Conservation (phyloP, 352 stramenopile species). For the Phytophthora sansomeana region DNA sequence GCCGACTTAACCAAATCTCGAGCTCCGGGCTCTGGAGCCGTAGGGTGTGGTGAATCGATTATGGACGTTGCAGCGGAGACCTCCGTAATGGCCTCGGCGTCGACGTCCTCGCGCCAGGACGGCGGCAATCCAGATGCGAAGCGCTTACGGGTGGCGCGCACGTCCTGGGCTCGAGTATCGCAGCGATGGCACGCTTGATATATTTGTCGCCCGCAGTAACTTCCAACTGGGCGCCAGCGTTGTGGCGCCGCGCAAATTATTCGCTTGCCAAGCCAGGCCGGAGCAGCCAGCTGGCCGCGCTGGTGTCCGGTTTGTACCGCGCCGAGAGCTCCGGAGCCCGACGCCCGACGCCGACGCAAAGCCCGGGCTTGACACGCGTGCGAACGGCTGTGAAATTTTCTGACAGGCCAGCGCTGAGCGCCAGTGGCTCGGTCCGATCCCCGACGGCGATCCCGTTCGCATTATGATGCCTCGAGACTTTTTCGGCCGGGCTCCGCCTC, state of each 20-base stretch:
- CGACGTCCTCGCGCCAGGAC: neutral
- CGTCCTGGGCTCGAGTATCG: constrained; percentile 7
- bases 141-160: neutral
- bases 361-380: constrained; percentile 11
- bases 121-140: neutral
- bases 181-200: constrained; percentile 33
- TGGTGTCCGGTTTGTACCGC: constrained; percentile 26
- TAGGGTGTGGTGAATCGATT: neutral
- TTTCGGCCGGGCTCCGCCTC: constrained; percentile 20
- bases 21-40: constrained; percentile 1
- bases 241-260: constrained; percentile 8
- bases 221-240: neutral
- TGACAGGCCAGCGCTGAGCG: constrained; percentile 10
- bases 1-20: constrained; percentile 33
- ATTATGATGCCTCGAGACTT: constrained; percentile 21
- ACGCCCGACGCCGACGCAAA: neutral
- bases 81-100: neutral
- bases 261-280: neutral
- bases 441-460: constrained; percentile 12
- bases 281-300: constrained; percentile 22
- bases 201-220: constrained; percentile 1
- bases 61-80: neutral
- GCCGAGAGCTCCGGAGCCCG: constrained; percentile 3
- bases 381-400: constrained; percentile 25
- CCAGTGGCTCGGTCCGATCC: constrained; percentile 23